A percentile compares a stretch with the other conserved stretches of the same genome.
phyloP scores from a whole-genome alignment of 164 flowering plant species.

The Magnolia changhungtana region DNA sequence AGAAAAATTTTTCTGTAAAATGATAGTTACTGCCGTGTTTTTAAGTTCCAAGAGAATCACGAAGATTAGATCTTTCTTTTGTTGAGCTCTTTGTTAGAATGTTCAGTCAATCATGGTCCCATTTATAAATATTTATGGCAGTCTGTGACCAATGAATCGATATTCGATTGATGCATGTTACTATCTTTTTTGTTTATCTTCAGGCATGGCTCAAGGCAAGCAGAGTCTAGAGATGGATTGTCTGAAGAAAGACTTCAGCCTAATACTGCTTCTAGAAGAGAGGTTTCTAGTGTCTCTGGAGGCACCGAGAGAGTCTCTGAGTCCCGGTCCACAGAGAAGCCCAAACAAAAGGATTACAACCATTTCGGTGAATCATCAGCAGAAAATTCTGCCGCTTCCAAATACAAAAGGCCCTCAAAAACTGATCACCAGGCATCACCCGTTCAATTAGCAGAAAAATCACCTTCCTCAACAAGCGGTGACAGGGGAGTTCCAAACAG shows the following conservation, averaged over 20 bases:
- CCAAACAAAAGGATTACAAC: constrained; percentile 30
- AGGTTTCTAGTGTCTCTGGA: constrained; percentile 26
- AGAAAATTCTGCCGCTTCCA: constrained; percentile 6
- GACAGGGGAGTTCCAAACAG: constrained; percentile 48
- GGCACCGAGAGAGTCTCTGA: constrained; percentile 31
- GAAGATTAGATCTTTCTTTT: no score
- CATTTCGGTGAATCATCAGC: constrained; percentile 34
- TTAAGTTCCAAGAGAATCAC: no score
- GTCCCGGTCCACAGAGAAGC: constrained; percentile 37
- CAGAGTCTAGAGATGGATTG: constrained; percentile 32
- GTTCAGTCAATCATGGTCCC: not conserved
- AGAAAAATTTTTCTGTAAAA: no score
- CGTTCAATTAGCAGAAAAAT: constrained; percentile 40
- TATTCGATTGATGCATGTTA: not conserved
- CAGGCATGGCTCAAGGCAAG: constrained; percentile 44
- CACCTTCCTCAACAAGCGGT: constrained; percentile 60
- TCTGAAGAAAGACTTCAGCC: constrained; percentile 39
- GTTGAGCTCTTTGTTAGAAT: not conserved
- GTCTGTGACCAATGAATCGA: not conserved
- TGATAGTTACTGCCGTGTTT: no score
- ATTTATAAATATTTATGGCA: not conserved
- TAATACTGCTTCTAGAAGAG: constrained; percentile 26
- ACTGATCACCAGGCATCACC: constrained; percentile 51
- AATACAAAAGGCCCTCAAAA: constrained; percentile 45
- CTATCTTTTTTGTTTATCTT: constrained; percentile 1